Conservation (phyloP, 345 rosid species). For the Bretschneidera sinensis region DNA sequence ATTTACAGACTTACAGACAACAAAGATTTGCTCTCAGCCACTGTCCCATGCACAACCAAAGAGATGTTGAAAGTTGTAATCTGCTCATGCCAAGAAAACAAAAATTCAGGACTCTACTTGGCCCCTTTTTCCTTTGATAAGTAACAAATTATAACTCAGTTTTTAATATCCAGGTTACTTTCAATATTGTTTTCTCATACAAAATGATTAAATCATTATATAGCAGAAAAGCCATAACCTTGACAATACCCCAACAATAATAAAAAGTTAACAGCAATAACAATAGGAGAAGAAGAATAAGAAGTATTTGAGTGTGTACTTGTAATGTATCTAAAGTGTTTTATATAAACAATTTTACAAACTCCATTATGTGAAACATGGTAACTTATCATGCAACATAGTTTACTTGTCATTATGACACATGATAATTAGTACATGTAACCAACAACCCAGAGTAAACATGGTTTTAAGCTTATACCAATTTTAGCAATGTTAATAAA, state of each 20-base stretch:
- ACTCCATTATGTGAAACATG: no score
- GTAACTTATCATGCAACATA: neutral
- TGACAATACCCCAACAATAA: no score
- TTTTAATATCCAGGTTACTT: neutral
- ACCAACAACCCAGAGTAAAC: neutral
- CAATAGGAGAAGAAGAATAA: no score
- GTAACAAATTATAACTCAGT: neutral
- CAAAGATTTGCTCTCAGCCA: slow-evolving; percentile 53
- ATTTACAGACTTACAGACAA: slow-evolving; percentile 30
- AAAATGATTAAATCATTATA: neutral
- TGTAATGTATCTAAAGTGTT: no score
- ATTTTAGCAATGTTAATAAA: neutral
- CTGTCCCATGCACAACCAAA: slow-evolving; percentile 80
- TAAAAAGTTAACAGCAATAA: no score
- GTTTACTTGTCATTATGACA: neutral
- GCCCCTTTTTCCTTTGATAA: neutral
- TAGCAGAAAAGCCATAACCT: neutral
- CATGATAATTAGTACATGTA: neutral
- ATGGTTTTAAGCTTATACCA: neutral
- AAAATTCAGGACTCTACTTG: neutral
- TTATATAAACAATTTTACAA: no score
- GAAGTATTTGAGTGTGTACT: no score
- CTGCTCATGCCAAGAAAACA: slow-evolving; percentile 29
- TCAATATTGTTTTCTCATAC: neutral
- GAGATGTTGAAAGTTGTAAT: slow-evolving; percentile 79